These are phyloP conservation scores for Lanmaoa rubissima DNA, from an alignment of 768 basidiomycete species.

Conservation along the genomic window DNA sequence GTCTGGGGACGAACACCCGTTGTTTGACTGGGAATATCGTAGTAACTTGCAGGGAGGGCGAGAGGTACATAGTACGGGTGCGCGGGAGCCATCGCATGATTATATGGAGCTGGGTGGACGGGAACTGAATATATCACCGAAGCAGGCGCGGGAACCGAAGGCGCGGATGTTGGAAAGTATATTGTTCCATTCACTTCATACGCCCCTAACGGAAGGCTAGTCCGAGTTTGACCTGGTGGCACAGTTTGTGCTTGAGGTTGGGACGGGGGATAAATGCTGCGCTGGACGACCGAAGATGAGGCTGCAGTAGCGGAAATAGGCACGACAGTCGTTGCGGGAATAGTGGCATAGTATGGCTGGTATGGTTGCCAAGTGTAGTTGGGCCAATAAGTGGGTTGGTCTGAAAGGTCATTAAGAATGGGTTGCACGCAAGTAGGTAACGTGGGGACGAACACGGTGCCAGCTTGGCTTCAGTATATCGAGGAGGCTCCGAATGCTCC, in stretches of 20 bases:
- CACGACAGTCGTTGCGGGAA: constrained; percentile 15
- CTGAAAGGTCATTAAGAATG: constrained; percentile 6
- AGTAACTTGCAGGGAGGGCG: neutral
- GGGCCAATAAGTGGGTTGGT: constrained; percentile 18
- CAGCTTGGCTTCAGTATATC: constrained; percentile 32
- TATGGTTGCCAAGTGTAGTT: constrained; percentile 11
- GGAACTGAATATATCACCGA: constrained; percentile 7
- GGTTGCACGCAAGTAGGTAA: neutral
- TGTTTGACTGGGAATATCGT: constrained; percentile 1
- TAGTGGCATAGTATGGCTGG: constrained; percentile 32
- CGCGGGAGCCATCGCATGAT: neutral
- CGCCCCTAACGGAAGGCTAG: constrained; percentile 13
- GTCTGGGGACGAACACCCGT: neutral
- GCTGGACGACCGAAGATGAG: constrained; percentile 1
- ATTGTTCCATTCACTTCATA: constrained; percentile 31
- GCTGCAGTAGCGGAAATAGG: neutral
- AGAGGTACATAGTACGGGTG: constrained; percentile 14
- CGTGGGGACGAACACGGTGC: constrained; percentile 31
- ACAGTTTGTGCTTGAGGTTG: neutral
- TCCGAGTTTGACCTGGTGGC: neutral
- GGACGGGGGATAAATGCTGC: neutral
- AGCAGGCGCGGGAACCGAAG: neutral
- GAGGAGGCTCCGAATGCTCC: constrained; percentile 19
- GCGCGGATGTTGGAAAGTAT: constrained; percentile 20
- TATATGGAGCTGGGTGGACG: constrained; percentile 5